Conservation (phyloP, 2,329 filamentous ascomycete species). For the Colletotrichum lupini region DNA sequence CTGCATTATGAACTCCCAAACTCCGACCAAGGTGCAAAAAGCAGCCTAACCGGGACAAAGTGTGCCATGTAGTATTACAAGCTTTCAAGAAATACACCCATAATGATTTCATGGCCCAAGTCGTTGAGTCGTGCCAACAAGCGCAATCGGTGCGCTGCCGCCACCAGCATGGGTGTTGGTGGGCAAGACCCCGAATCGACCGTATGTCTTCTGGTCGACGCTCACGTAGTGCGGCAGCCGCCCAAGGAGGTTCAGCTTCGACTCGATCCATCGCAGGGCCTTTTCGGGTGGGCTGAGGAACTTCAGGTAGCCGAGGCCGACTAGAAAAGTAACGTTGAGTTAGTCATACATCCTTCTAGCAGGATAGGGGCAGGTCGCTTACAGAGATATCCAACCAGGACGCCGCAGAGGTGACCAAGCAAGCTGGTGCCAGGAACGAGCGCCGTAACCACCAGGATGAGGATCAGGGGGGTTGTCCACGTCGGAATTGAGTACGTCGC, state of each 20-base stretch:
- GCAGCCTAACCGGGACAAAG: background rate
- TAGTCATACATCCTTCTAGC: conserved; percentile 27
- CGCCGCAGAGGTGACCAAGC: conserved; percentile 85
- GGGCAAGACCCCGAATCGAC: conserved; percentile 89
- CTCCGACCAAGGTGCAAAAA: conserved; percentile 20
- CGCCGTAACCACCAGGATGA: conserved; percentile 79
- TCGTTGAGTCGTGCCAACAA: conserved; percentile 74
- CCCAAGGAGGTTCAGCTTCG: conserved; percentile 85
- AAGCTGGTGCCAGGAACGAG: conserved; percentile 86
- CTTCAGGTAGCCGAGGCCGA: conserved; percentile 88
- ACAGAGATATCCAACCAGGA: conserved; percentile 89
- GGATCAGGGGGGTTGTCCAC: conserved; percentile 87
- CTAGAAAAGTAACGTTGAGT: conserved; percentile 54
- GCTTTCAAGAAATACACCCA: background rate
- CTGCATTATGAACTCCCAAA: conserved; percentile 19
- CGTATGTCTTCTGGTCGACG: conserved; percentile 95
- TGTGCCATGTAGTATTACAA: conserved; percentile 6
- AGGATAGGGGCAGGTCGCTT: conserved; percentile 48
- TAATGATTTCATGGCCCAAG: conserved; percentile 68
- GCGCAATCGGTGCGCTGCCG: conserved; percentile 64
- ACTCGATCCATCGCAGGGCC: conserved; percentile 87
- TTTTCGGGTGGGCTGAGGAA: conserved; percentile 91
- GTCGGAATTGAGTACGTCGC: conserved; percentile 80
- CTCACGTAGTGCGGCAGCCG: conserved; percentile 92
- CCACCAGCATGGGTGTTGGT: conserved; percentile 54